Conservation (phyloP, 257 asterid species). For the Solanum pinnatisectum region DNA sequence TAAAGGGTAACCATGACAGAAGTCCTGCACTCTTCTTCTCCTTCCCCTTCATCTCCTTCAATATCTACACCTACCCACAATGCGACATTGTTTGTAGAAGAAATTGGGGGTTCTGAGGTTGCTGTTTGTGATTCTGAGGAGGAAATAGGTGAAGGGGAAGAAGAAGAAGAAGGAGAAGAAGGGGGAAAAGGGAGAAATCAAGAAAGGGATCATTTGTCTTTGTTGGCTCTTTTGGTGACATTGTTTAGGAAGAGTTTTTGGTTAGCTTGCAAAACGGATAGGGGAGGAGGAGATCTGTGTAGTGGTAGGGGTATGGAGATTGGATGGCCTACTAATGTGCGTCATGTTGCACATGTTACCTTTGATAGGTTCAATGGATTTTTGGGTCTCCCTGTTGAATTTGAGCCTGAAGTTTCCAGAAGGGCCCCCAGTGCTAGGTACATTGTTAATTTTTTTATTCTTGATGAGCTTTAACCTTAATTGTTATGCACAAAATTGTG, state of each 20-base stretch:
- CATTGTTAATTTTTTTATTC: background rate
- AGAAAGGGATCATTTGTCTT: constrained; percentile 70
- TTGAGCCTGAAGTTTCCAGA: constrained; percentile 91
- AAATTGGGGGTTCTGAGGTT: background rate
- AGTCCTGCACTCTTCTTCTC: constrained; percentile 86
- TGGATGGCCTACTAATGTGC: constrained; percentile 96
- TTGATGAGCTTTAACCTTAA: background rate
- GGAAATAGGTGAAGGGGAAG: constrained; percentile 28
- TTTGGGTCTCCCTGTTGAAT: constrained; percentile 94
- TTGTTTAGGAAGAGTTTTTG: constrained; percentile 78
- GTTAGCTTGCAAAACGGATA: constrained; percentile 67
- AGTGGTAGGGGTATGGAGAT: constrained; percentile 55
- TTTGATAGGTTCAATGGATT: constrained; percentile 97
- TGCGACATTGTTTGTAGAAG: constrained; percentile 48
- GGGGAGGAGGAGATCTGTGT: constrained; percentile 25
- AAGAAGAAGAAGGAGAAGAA: constrained; percentile 9
- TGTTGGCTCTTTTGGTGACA: constrained; percentile 70
- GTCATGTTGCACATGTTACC: constrained; percentile 92
- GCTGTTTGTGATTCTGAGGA: constrained; percentile 10
- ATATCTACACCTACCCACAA: constrained; percentile 66
- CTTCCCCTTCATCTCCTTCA: constrained; percentile 66
- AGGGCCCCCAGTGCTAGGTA: constrained; percentile 99
- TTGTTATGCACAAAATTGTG: background rate
- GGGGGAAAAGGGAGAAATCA: constrained; percentile 23
- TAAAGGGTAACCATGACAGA: constrained; percentile 56